Evolutionary conservation across 2,329 filamentous ascomycete species (phyloP).

Genomic region (Emericellopsis cladophorae): DNA sequence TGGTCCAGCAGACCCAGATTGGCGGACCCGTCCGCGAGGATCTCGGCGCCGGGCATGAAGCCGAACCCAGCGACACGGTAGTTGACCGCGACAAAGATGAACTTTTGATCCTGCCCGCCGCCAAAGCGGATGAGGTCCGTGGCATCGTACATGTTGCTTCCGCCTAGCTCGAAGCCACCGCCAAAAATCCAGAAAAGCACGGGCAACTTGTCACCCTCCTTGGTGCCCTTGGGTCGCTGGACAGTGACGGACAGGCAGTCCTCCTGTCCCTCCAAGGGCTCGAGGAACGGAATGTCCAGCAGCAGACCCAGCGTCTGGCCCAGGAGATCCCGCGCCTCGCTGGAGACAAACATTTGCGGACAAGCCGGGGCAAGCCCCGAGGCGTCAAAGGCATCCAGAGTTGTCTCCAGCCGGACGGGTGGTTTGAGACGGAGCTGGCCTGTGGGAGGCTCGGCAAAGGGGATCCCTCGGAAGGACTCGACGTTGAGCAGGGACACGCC

Average conservation of each 20-base stretch:
- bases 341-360: conserved; percentile 57
- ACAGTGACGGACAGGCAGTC: conserved; percentile 53
- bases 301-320: conserved; percentile 33
- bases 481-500: conserved; percentile 33
- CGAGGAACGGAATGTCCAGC: conserved; percentile 43
- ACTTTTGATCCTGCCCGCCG: conserved; percentile 31
- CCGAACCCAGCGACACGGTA: conserved; percentile 67
- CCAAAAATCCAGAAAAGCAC: conserved; percentile 63
- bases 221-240: conserved; percentile 43
- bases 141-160: conserved; percentile 38
- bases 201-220: conserved; percentile 42
- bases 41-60: conserved; percentile 57
- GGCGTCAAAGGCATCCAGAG: conserved; percentile 49
- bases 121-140: conserved; percentile 30
- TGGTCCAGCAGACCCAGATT: conserved; percentile 67
- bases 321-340: conserved; percentile 24
- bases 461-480: conserved; percentile 63
- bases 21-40: conserved; percentile 51
- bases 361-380: conserved; percentile 48
- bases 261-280: conserved; percentile 46
- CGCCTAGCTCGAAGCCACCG: conserved; percentile 48
- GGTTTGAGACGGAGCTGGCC: conserved; percentile 56
- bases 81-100: conserved; percentile 67
- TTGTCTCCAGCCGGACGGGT: conserved; percentile 42
- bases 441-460: conserved; percentile 58